Evolutionary conservation across 2,329 filamentous ascomycete genomes (phyloP).

Genomic region (Epichloe amarillans): DNA sequence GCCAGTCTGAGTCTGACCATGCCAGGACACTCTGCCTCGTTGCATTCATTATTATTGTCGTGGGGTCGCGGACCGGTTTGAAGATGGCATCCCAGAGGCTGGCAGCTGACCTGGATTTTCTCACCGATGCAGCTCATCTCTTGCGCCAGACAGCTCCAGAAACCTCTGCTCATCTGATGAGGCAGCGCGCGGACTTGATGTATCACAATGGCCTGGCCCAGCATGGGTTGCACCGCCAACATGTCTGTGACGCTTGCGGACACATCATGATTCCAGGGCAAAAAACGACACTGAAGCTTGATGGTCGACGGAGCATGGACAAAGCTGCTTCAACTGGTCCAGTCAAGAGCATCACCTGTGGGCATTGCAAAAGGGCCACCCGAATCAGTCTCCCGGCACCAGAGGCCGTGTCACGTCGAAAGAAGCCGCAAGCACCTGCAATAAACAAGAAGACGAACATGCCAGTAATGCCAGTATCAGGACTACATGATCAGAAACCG

Average conservation of each 20-base stretch:
- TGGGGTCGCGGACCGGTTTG: background rate
- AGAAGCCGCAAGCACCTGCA: slow-evolving; percentile 7
- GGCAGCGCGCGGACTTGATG: slow-evolving; percentile 35
- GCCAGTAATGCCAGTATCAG: background rate
- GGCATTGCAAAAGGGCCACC: slow-evolving; percentile 31
- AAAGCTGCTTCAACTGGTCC: slow-evolving; percentile 4
- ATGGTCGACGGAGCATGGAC: slow-evolving; percentile 10
- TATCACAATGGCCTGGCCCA: slow-evolving; percentile 29
- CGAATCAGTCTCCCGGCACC: slow-evolving; percentile 27
- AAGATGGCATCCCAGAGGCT: slow-evolving; percentile 11
- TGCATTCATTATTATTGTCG: background rate
- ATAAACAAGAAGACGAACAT: slow-evolving; percentile 6
- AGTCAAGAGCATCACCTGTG: slow-evolving; percentile 25
- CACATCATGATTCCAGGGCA: slow-evolving; percentile 44
- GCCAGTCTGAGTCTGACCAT: background rate
- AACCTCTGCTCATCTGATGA: slow-evolving; percentile 47
- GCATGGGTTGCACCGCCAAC: slow-evolving; percentile 37
- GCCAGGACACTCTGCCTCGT: background rate
- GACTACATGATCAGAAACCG: slow-evolving; percentile 11
- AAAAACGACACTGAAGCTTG: slow-evolving; percentile 26
- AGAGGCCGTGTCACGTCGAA: slow-evolving; percentile 14
- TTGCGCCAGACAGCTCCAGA: slow-evolving; percentile 38
- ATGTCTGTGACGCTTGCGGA: slow-evolving; percentile 46
- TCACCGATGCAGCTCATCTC: slow-evolving; percentile 47
- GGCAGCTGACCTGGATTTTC: slow-evolving; percentile 23